Base-by-base conservation (phyloP, 805 yeast species). In the Pichia pseudocactophila region DNA sequence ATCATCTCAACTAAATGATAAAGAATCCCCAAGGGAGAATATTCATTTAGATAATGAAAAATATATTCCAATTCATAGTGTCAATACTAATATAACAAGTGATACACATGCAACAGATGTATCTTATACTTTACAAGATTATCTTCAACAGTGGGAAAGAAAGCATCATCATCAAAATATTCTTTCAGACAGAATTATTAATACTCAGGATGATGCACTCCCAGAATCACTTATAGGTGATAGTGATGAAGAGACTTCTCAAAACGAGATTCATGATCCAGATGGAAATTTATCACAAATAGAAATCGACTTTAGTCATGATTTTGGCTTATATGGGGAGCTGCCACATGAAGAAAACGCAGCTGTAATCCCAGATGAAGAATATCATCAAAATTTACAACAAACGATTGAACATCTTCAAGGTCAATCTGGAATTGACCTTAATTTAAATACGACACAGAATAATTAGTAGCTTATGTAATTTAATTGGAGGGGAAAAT, bases 201-300 rank as follows among this genome's bases (percentile, higher is more conserved):
- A 60, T 28, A 47, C 59, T 3, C 61, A 63, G 28, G 57, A 51
- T 45, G 57, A 61, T 37, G 59, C 63, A 5, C 69, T 70, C 2
- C 70, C 72, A 6, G 63, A 70, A 3, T 55, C 61, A 10, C 57
- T 66, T 17, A 59, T 53, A 36, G 59, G 64, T 12, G 58, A 57
- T 39, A 63, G 55, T 15, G 65, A 47, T 15, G 40, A 43, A 15
- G 47, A 19, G 26, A 19, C 7, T 16, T 20, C 13, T 34, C 13
- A 4, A 22, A 33, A 8, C 37, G 17, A 17, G 27, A 30, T 18
- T 5, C 36, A 11, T n/a, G 39, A n/a, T 3, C 9, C 20, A 6
- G 31, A 20, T 13, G 28, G 35, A 6, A n/a, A 28, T 22, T 6
- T 22, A 22, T 6, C 25, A 13, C 42, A 42, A 13, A 39, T 36